Evolutionary conservation across 768 basidiomycete species (phyloP).

Genomic region (Multifurca ochricompacta): DNA sequence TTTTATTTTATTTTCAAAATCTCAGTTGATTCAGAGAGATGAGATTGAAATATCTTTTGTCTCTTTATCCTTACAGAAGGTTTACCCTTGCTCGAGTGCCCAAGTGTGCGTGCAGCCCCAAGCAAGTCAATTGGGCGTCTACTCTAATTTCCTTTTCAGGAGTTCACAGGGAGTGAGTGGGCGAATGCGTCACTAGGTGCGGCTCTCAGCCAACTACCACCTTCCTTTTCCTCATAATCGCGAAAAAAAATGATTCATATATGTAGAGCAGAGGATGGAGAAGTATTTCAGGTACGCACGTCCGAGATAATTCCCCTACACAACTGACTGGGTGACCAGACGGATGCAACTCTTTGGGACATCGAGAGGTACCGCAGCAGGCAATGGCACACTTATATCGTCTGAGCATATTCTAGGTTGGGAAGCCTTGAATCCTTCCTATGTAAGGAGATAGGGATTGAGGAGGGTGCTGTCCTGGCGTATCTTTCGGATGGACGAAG

Average conservation of each 20-base stretch:
- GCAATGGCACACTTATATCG: not conserved
- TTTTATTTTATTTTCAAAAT: no score
- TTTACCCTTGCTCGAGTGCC: no score
- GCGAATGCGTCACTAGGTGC: not conserved
- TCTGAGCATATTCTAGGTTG: slow-evolving; percentile 33
- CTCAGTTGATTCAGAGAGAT: no score
- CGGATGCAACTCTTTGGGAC: slow-evolving; percentile 63
- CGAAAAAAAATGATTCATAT: slow-evolving; percentile 30
- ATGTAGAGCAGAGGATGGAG: slow-evolving; percentile 37
- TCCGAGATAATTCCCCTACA: not conserved
- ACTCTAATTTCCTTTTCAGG: slow-evolving; percentile 14
- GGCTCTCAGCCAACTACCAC: not conserved
- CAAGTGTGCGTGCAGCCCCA: no score
- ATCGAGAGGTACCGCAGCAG: slow-evolving; percentile 55
- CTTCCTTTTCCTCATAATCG: not conserved
- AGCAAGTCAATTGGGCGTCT: slow-evolving; percentile 2
- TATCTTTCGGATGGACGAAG: slow-evolving; percentile 77
- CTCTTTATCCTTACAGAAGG: no score
- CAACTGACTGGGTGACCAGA: slow-evolving; percentile 25
- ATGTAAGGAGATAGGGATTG: slow-evolving; percentile 62
- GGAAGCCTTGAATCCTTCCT: slow-evolving; percentile 67
- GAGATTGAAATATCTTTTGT: no score
- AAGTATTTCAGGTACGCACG: slow-evolving; percentile 29
- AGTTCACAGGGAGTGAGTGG: not conserved
- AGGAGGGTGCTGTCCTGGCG: slow-evolving; percentile 60